Evolutionary conservation across 345 rosid genomes (phyloP).

Genomic region (Ricinus communis): DNA sequence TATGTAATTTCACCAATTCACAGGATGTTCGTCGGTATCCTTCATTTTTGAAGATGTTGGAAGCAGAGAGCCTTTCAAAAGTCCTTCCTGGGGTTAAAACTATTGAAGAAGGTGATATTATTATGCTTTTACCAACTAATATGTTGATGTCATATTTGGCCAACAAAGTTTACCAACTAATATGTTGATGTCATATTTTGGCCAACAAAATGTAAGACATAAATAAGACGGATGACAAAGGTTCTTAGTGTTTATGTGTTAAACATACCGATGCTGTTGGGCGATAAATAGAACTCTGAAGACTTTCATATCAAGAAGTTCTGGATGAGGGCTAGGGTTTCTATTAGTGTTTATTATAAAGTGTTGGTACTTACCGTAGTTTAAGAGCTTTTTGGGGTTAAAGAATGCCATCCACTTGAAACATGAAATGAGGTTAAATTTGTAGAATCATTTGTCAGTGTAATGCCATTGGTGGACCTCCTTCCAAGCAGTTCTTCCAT

Average conservation of each 20-base stretch:
- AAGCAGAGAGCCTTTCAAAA: constrained; percentile 49
- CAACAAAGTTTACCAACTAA: neutral
- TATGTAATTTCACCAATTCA: constrained; percentile 18
- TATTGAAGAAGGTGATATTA: constrained; percentile 59
- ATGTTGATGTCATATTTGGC: neutral
- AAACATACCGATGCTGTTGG: neutral
- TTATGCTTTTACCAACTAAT: neutral
- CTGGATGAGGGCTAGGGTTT: neutral
- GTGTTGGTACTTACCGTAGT: neutral
- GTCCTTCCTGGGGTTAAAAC: constrained; percentile 68
- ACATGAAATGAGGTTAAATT: neutral
- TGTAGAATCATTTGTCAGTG: no score
- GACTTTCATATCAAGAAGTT: neutral
- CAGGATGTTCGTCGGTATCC: constrained; percentile 55
- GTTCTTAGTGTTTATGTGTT: neutral
- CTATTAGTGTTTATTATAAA: neutral
- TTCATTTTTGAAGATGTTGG: constrained; percentile 68
- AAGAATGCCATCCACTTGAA: neutral
- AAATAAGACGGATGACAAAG: neutral
- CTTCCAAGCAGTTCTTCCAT: no score
- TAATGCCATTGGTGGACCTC: no score
- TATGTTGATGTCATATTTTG: neutral
- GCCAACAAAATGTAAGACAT: neutral
- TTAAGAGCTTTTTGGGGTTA: neutral
- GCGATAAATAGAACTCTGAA: neutral